Base-by-base conservation (phyloP, 768 basidiomycete genomes). In the Kwoniella bestiolae region DNA sequence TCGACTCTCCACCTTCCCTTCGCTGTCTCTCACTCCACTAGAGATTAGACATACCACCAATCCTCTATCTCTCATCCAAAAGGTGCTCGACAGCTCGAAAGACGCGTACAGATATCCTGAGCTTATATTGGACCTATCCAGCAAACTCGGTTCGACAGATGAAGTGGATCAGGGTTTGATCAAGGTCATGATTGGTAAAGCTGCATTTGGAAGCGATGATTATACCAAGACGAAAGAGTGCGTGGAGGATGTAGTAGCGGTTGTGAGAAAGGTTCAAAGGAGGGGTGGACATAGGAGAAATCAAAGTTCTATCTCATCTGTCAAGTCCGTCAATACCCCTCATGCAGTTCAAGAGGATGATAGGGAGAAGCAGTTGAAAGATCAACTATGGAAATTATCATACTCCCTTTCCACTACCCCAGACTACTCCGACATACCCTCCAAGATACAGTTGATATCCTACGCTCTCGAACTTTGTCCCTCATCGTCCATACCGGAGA, bases 11-110 rank as follows among this genome's bases (percentile, higher is more conserved):
- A 92, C 95, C 3, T 99, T 92, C 84, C 95, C 65, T 18, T 60
- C 65, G 38, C 44, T 63, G 6, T 86, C 88, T 5, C 88, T 98
- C 56, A 86, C 92, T 8, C 95, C 95, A 0, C 87, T 96, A 65
- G 94, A 97, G 80, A 93, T 99, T 66, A 89, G 95, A 8, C 85
- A 96, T 23, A 91, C 91, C 32, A 91, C 90, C 70, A 91, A 97
- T 78, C 88, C 90, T 7, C 86, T 99, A 18, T 88, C 88, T 2
- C 86, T 97, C n/a, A 86, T 99, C 51, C 89, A 91, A 2, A 88
- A 87, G 12, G 89, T 99, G 45, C 86, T 99, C 29, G 89, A 90
- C 7, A 88, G 87, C 75, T 94, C 91, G 65, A 85, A 83, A 68
- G 91, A 93, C 58, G 92, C 94, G 2, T 95, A 93, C 82, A 91